Evolutionary conservation across 2,329 filamentous ascomycete genomes (phyloP), one percentile per base, ranked within the genome.

Genomic region (Sporothrix euskadiensis): DNA sequence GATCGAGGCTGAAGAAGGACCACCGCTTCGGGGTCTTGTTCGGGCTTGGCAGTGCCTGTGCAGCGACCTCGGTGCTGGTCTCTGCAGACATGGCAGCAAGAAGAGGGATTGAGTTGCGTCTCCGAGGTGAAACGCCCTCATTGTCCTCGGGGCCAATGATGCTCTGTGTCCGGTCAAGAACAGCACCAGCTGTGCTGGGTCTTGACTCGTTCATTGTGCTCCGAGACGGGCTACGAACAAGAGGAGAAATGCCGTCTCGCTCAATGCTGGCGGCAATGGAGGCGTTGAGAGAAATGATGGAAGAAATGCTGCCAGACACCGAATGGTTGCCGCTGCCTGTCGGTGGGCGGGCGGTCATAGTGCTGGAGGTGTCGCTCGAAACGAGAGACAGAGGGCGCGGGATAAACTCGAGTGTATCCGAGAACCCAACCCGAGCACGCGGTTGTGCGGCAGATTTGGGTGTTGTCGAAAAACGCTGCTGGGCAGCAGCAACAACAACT

Each of bases 291-390:
- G 92, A 93, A 4, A 92, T 84, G 57, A 95, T 85, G 0, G 93
- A 97, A 4, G 92, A 94, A 65, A 96, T 89, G 81, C 92, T 97
- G 73, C 91, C 92, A 35, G 92, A 92, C 47, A 93, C 86, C 1
- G 91, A 93, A 80, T 95, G 93, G 5, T 89, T 88, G 3, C 68
- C 59, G 14, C 63, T 41, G 19, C 71, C 69, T 2, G 63, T 63
- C 3, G 35, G 22, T 22, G 87, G 87, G 35, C 89, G 88, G 22
- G 90, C 86, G 0, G 92, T 94, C 71, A 89, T 83, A 2, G 92
- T 96, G 79, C 91, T 94, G 63, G 93, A 91, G 0, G 93, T 94
- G 80, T 96, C 94, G 26, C 90, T 94, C 1, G 94, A 97, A 16
- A 97, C 90, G 26, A 94, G 85, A 1, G 94, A 97, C 22, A 97